Evolutionary conservation across 1,284 basidiomycete genomes (phyloP).

Genomic region (Stereum hirsutum): DNA sequence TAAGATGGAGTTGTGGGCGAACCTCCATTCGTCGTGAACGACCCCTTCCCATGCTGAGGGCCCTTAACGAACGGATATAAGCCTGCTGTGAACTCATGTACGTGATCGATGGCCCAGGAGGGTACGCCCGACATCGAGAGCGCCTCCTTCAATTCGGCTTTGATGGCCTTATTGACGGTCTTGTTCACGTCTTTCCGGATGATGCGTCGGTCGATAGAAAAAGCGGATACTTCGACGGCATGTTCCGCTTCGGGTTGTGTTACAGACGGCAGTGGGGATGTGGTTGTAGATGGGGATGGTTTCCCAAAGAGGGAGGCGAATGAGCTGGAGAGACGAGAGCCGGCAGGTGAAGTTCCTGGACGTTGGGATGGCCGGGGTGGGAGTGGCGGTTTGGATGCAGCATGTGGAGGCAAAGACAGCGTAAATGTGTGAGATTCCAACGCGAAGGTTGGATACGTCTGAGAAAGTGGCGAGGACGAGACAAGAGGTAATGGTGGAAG

Average conservation of each 20-base stretch:
- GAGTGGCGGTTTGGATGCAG: constrained; percentile 46
- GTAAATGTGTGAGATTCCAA: constrained; percentile 39
- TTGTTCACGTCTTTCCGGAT: constrained; percentile 49
- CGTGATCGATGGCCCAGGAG: constrained; percentile 56
- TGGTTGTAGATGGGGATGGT: constrained; percentile 24
- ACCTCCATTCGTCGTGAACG: constrained; percentile 1
- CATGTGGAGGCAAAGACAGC: constrained; percentile 61
- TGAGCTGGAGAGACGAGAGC: constrained; percentile 46
- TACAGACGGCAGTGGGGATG: constrained; percentile 15
- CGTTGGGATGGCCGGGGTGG: constrained; percentile 43
- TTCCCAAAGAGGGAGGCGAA: constrained; percentile 62
- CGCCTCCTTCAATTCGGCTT: constrained; percentile 45
- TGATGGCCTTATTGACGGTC: constrained; percentile 48
- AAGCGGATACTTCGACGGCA: constrained; percentile 45
- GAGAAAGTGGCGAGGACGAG: constrained; percentile 19
- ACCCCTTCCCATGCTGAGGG: constrained; percentile 2
- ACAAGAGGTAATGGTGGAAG: constrained; percentile 37
- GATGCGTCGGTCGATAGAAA: constrained; percentile 45
- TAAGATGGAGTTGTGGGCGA: constrained; percentile 5
- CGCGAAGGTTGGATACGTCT: constrained; percentile 43
- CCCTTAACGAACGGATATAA: constrained; percentile 41
- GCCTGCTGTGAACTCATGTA: constrained; percentile 40
- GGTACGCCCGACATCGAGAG: constrained; percentile 34
- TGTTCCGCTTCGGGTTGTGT: constrained; percentile 20
- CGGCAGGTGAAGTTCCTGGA: constrained; percentile 9